These are phyloP conservation scores for Pistacia atlantica DNA, from an alignment of 345 rosid species.

Conservation along the genomic window DNA sequence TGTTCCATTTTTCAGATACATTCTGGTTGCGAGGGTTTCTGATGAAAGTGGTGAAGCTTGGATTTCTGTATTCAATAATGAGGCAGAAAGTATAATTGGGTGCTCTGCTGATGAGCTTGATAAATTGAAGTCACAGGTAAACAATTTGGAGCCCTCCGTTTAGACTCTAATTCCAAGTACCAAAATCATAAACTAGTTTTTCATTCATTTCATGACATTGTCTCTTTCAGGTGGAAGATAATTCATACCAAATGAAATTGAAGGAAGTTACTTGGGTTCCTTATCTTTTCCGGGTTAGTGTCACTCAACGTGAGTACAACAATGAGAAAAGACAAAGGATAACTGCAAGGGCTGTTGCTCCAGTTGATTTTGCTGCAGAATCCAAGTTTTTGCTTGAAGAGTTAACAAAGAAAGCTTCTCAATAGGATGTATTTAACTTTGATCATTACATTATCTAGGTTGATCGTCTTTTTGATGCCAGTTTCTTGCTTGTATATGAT, in stretches of 20 bases:
- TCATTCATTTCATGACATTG: background rate
- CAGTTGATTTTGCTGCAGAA: conserved; percentile 81
- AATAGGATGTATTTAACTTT: conserved; percentile 12
- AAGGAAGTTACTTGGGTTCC: conserved; percentile 85
- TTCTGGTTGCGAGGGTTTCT: conserved; percentile 63
- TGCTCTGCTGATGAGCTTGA: conserved; percentile 88
- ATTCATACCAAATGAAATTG: conserved; percentile 57
- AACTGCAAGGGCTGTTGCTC: conserved; percentile 65
- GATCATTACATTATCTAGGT: background rate
- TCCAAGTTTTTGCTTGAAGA: conserved; percentile 70
- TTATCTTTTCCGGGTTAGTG: conserved; percentile 72
- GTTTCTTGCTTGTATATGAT: background rate
- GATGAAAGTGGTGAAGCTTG: conserved; percentile 86
- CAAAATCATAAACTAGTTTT: background rate
- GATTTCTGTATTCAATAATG: conserved; percentile 76
- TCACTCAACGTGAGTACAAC: conserved; percentile 75
- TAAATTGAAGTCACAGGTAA: conserved; percentile 67
- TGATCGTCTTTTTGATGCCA: background rate
- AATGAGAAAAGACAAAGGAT: conserved; percentile 90
- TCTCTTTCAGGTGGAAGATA: conserved; percentile 52
- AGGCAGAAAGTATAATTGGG: conserved; percentile 76
- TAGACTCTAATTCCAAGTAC: too few relatives aligned
- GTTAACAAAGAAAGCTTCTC: conserved; percentile 59
- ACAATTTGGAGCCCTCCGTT: too few relatives aligned
- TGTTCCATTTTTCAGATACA: conserved; percentile 49